A percentile compares a stretch with the other conserved stretches of the same genome.
These are phyloP conservation scores for Lineolata rhizophorae DNA, from an alignment of 495 filamentous ascomycete species.

Conservation along the genomic window DNA sequence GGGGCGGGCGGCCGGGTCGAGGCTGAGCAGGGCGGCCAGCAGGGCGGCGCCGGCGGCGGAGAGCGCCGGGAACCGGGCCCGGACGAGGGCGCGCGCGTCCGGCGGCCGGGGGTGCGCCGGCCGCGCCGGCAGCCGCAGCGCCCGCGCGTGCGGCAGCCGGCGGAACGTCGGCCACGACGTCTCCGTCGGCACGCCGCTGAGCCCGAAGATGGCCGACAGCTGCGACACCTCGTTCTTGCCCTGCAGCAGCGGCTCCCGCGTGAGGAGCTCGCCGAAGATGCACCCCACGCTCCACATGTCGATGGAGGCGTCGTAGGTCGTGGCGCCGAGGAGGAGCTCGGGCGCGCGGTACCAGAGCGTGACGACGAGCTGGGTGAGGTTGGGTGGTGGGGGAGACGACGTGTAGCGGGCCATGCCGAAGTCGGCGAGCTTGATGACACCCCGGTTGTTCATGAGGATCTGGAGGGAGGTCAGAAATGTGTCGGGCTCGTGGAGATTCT, in stretches of 20 bases:
- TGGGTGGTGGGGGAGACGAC: conserved; percentile 41
- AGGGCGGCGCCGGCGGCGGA: conserved; percentile 53
- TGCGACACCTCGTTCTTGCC: conserved; percentile 93
- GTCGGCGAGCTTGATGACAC: conserved; percentile 87
- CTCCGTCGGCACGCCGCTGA: conserved; percentile 77
- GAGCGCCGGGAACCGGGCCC: conserved; percentile 60
- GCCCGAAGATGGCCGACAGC: conserved; percentile 48
- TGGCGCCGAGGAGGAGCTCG: conserved; percentile 68
- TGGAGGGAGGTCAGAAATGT: conserved; percentile 1
- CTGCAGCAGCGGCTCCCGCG: conserved; percentile 64
- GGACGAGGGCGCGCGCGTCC: conserved; percentile 21
- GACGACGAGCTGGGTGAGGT: conserved; percentile 83
- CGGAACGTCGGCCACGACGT: conserved; percentile 73
- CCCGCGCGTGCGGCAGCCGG: conserved; percentile 71
- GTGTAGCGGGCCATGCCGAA: conserved; percentile 91
- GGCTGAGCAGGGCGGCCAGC: conserved; percentile 41
- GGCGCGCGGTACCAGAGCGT: conserved; percentile 94
- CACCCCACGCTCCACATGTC: conserved; percentile 96
- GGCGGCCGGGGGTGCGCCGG: conserved; percentile 8
- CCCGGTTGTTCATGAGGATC: conserved; percentile 84
- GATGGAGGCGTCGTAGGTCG: conserved; percentile 51
- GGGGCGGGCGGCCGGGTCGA: conserved; percentile 54
- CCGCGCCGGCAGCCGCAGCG: conserved; percentile 48
- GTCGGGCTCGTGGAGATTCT: not conserved
- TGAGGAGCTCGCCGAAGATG: conserved; percentile 83